These are phyloP conservation scores for Cyberlindnera saturnus DNA, from an alignment of 805 yeast genomes.

Conservation along the genomic window DNA sequence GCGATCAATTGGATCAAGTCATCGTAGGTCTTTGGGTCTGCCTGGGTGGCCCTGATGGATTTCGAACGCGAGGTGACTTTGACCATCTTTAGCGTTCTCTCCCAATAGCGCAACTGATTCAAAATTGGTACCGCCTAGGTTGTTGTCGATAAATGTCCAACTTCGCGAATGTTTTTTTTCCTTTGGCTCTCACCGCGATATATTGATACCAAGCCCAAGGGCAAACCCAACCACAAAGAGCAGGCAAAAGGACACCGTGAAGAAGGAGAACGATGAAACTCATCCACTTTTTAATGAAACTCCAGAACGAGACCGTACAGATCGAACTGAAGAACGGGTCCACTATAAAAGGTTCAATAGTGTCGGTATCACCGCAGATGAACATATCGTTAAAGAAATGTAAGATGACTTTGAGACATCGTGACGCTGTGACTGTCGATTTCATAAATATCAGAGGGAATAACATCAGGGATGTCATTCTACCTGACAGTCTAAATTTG, in stretches of 20 bases:
- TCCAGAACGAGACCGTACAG: constrained; percentile 80
- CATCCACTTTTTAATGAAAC: constrained; percentile 74
- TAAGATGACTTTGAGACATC: constrained; percentile 65
- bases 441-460: constrained; percentile 84
- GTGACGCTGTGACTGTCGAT: constrained; percentile 66
- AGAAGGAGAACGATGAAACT: constrained; percentile 44
- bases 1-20: constrained; percentile 40
- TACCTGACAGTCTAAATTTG: constrained; percentile 82
- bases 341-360: constrained; percentile 74
- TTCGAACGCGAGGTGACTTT: constrained; percentile 58
- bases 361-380: constrained; percentile 87
- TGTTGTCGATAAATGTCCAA: no score
- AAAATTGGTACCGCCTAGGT: no score
- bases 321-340: constrained; percentile 92
- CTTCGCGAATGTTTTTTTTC: no score
- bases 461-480: constrained; percentile 72
- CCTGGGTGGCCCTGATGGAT: constrained; percentile 42
- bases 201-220: no score
- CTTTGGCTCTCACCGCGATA: no score
- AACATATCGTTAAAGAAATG: constrained; percentile 77
- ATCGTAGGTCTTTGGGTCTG: constrained; percentile 25
- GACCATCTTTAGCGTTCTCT: constrained; percentile 13
- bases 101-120: no score
- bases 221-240: background rate
- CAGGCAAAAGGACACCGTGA: background rate